Base-by-base conservation (phyloP, 306 rosid genomes). In the Carpinus fangiana region DNA sequence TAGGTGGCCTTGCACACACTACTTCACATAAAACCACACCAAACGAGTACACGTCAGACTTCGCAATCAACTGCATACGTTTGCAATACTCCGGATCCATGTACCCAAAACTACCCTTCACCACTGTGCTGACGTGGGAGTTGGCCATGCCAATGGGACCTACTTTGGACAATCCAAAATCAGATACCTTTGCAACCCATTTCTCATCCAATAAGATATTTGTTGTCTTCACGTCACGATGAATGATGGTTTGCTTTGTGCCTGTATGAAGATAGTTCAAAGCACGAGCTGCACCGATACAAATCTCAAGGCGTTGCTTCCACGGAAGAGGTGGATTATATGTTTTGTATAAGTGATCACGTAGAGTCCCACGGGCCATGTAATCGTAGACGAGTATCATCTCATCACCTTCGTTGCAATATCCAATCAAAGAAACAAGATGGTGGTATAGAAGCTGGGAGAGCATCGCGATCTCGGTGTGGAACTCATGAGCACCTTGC, bases 31-130 rank as follows among this genome's bases (percentile, higher is more conserved):
- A 13, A 6, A 87, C 86, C 2, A 85, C 90, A 1, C 90, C 88
- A n/a, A 86, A 80, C 0, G 91, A 83, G 69, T 87, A 89, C 16
- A 87, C 90, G 43, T 89, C 87, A 0, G 89, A 85, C 66, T 89
- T 85, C 18, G 75, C 80, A 0, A 86, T 81, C 3, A 89, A 76
- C 2, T 12, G 76, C n/a, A 72, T 76, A 0, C 61, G 78, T 1
- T 67, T 31, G 26, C 72, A 85, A 57, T 88, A 90, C 23, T 90
- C 87, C 0, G 90, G 90, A 43, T 90, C 89, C 1, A 90, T 23
- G 52, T 85, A 88, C 4, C 90, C 92, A 0, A 78, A 73, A 4
- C 83, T 86, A 2, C 91, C 94, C 77, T 88, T 88, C 5, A 88
- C 88, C 7, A 23, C 41, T 0, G 86, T 88, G 17, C 76, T 85